Base-by-base conservation (phyloP, 768 basidiomycete species). In the Suillus americanus region DNA sequence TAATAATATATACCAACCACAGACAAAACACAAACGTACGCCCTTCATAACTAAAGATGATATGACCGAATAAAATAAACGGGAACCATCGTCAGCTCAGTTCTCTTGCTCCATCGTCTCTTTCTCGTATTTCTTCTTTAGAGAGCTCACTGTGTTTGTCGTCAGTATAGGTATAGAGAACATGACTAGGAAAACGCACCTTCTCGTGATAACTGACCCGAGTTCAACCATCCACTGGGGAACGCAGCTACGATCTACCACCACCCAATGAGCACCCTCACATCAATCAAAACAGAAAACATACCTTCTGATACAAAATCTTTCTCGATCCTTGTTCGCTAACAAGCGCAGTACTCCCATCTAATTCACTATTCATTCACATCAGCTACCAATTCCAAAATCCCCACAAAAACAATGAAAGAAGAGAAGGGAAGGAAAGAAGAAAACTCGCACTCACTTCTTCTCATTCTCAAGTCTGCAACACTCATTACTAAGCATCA, bases 161-260 rank as follows among this genome's bases (percentile, higher is more conserved):
- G 63, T 43, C 43, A 62, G 53, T 28, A 50, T 7, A 37, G 37
- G 60, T 13, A 6, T 20, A n/a, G 43, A 18, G 43, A 35, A 9
- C 1, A 55, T 13, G n/a, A 37, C 25, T 5, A 3, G n/a, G 2
- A 30, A 45, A 33, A 75, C 88, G 41, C 60, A 93, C 92, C 90
- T 81, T 95, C 93, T 71, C 93, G 83, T 40, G 91, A 93, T 65
- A 95, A 91, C 74, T 92, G 90, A 3, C 92, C 90, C 3, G 91
- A 92, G 35, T 88, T 87, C 79, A 94, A 86, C 93, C 93, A 95
- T 14, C 91, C 91, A 0, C 88, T 81, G 0, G 92, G 93, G 75
- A 92, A 95, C 2, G 86, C 86, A n/a, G 82, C 83, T 0, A 94
- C 89, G 64, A 95, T 92, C 87, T 88, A 40, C 50, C 50, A 50